A percentile compares a stretch with the other conserved stretches of the same genome.
Evolutionary conservation across 176 grass and related monocot genomes (phyloP).

Genomic region (Phoenix dactylifera): DNA sequence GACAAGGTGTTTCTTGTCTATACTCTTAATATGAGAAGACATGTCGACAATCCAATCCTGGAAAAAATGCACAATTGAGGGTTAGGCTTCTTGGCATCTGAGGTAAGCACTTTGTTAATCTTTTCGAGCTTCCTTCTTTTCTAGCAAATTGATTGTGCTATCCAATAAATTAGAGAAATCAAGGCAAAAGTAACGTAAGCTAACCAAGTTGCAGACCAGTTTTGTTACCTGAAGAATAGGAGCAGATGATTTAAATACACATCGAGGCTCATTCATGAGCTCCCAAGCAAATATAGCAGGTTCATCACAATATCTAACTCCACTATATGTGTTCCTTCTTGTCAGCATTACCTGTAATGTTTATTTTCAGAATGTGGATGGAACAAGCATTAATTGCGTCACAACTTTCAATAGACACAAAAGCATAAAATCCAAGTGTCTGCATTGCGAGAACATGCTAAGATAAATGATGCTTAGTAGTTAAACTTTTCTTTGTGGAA

Average conservation of each 20-base stretch:
- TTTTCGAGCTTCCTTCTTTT: not conserved
- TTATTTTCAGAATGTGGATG: slow-evolving; percentile 7
- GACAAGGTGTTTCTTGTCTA: slow-evolving; percentile 72
- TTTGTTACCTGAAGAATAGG: slow-evolving; percentile 63
- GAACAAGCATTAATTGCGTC: no score
- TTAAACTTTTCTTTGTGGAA: no score
- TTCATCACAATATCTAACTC: slow-evolving; percentile 78
- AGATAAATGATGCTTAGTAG: no score
- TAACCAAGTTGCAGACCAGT: no score
- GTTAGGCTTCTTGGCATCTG: no score
- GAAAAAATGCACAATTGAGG: not conserved
- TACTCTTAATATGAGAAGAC: slow-evolving; percentile 61
- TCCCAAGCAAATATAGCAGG: slow-evolving; percentile 98
- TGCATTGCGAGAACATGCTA: no score
- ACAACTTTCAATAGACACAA: no score
- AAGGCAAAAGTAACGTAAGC: no score
- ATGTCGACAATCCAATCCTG: slow-evolving; percentile 93
- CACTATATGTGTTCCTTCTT: slow-evolving; percentile 84
- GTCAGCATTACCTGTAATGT: slow-evolving; percentile 49
- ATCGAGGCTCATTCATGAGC: slow-evolving; percentile 93
- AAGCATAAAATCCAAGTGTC: no score
- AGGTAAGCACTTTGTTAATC: no score
- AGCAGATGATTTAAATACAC: slow-evolving; percentile 60
- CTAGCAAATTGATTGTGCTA: not conserved
- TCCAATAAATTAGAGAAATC: no score